phyloP scores from a whole-genome alignment of 179 eudicot genomes.

The Vitellaria paradoxa region DNA sequence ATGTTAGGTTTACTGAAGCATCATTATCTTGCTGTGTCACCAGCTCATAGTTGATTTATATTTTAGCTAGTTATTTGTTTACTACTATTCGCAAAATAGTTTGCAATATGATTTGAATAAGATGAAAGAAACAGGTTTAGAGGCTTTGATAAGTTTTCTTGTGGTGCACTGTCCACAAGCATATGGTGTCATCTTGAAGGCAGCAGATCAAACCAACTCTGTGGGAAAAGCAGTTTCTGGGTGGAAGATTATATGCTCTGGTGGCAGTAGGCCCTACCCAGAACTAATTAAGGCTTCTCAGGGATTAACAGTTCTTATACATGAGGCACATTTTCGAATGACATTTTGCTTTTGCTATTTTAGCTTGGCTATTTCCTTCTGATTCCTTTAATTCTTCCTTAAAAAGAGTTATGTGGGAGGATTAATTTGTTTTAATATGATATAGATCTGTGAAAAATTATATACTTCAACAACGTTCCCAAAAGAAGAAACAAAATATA shows the following conservation, averaged over 20 bases:
- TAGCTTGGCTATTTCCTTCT: neutral
- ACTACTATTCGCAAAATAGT: no score
- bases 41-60: neutral
- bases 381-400: neutral
- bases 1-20: neutral
- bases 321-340: constrained; percentile 55
- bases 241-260: constrained; percentile 95
- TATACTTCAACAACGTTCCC: neutral
- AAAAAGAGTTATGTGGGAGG: no score
- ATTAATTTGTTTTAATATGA: neutral
- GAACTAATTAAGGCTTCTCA: constrained; percentile 63
- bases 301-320: constrained; percentile 89
- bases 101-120: no score
- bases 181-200: constrained; percentile 63
- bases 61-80: neutral
- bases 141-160: constrained; percentile 67
- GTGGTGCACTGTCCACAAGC: constrained; percentile 95
- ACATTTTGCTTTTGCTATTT: neutral
- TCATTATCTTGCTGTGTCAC: neutral
- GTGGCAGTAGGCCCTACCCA: constrained; percentile 88
- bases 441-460: no score
- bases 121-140: constrained; percentile 74
- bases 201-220: constrained; percentile 50
- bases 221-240: constrained; percentile 67
- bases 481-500: neutral